phyloP scores from a whole-genome alignment of 495 filamentous ascomycete genomes.

The Articulospora tetracladia region DNA sequence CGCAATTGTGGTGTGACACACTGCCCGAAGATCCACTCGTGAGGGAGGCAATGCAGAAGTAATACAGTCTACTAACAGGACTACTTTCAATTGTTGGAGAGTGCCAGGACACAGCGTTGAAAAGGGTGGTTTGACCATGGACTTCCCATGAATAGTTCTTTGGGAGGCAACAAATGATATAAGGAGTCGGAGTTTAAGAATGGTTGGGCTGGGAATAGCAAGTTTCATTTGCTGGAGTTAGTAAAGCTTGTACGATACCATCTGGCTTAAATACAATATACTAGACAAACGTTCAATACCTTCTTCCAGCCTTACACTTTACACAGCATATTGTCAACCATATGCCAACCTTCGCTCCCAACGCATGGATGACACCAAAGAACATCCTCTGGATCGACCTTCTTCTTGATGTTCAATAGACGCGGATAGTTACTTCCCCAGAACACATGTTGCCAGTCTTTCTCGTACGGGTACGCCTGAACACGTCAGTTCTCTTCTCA shows the following conservation, averaged over 20 bases:
- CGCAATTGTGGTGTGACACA: conserved; percentile 14
- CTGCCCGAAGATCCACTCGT: conserved; percentile 26
- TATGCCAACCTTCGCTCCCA: conserved; percentile 57
- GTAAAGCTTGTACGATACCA: too few relatives aligned
- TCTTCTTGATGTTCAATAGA: conserved; percentile 43
- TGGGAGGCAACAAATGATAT: neutral
- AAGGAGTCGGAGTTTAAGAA: neutral
- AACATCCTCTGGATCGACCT: conserved; percentile 52
- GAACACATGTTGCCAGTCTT: conserved; percentile 43
- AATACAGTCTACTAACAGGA: too few relatives aligned
- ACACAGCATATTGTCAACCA: conserved; percentile 31
- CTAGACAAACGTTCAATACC: neutral
- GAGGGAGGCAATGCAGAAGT: too few relatives aligned
- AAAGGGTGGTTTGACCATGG: too few relatives aligned
- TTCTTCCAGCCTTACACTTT: neutral
- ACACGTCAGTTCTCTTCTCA: neutral
- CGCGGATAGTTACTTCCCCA: conserved; percentile 48
- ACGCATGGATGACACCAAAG: conserved; percentile 59
- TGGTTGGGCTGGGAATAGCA: neutral
- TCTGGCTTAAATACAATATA: too few relatives aligned
- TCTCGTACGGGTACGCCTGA: conserved; percentile 32
- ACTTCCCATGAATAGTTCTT: too few relatives aligned
- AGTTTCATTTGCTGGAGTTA: too few relatives aligned
- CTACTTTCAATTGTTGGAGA: too few relatives aligned
- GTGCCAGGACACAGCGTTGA: too few relatives aligned